These are phyloP conservation scores for Batrachochytrium dendrobatidis DNA, from an alignment of 371 early-diverging fungal species.

Conservation along the genomic window DNA sequence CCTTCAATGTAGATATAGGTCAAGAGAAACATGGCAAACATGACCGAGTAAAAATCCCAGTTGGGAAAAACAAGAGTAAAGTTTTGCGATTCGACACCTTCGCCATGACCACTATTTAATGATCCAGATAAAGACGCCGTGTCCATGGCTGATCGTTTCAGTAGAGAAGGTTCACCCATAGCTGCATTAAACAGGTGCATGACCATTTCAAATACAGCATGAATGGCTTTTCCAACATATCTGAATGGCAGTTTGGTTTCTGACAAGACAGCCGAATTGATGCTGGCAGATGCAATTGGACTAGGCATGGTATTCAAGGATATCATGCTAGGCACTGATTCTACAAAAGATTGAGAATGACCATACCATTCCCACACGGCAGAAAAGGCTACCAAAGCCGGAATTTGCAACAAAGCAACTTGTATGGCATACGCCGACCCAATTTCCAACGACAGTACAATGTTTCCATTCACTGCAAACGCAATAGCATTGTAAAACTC, in stretches of 20 bases:
- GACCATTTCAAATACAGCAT: not conserved
- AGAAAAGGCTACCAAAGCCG: slow-evolving; percentile 73
- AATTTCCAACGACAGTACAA: slow-evolving; percentile 91
- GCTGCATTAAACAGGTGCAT: not conserved
- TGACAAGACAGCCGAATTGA: not conserved
- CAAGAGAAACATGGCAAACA: slow-evolving; percentile 79
- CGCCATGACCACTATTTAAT: not conserved
- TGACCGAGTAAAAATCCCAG: slow-evolving; percentile 79
- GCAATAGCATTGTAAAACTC: slow-evolving; percentile 96
- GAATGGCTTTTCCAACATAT: not conserved
- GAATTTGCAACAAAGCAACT: slow-evolving; percentile 91
- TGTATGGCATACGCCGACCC: slow-evolving; percentile 94
- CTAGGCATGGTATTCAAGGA: not conserved
- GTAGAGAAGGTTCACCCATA: not conserved
- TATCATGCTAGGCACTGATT: not conserved
- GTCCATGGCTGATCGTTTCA: not conserved
- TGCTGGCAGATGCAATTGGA: not conserved
- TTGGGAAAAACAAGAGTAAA: slow-evolving; percentile 86
- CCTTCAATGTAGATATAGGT: slow-evolving; percentile 87
- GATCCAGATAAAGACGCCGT: not conserved
- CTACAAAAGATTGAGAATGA: not conserved
- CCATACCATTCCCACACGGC: not conserved
- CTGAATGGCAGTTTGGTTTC: not conserved
- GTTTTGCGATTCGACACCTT: slow-evolving; percentile 5
- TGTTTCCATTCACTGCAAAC: slow-evolving; percentile 88